These are phyloP conservation scores for Pseudonitzschia multiseries DNA, from an alignment of 108 stramenopile genomes.

Conservation along the genomic window DNA sequence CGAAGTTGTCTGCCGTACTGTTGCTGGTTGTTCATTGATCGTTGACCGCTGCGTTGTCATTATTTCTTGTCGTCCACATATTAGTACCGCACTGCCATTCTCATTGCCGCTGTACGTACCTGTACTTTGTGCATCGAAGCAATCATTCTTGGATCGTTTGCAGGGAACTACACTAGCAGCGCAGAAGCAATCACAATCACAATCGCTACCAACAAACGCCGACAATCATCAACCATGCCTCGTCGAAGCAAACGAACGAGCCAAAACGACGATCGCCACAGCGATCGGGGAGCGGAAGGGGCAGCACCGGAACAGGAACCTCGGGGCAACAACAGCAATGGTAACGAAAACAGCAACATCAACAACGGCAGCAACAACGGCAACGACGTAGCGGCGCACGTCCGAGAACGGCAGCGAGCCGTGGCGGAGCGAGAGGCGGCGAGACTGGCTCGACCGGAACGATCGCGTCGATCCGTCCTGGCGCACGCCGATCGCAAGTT, in stretches of 20 bases:
- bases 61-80: no score
- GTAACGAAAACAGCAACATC: neutral
- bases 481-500: slow-evolving; percentile 64
- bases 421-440: slow-evolving; percentile 84
- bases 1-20: no score
- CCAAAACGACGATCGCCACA: neutral
- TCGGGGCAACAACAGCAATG: neutral
- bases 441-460: slow-evolving; percentile 57
- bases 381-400: slow-evolving; percentile 30
- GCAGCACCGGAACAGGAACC: no score
- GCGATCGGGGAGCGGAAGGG: neutral
- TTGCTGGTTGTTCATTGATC: no score
- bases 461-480: slow-evolving; percentile 20
- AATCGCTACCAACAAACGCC: neutral
- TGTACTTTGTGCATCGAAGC: no score
- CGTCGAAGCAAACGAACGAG: slow-evolving; percentile 6
- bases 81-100: no score
- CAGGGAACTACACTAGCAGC: neutral
- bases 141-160: neutral
- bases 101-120: no score
- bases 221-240: slow-evolving; percentile 14
- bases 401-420: slow-evolving; percentile 72
- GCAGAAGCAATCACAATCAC: neutral
- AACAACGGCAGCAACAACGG: slow-evolving; percentile 7
- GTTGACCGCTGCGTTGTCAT: no score